Conservation (phyloP, 257 asterid species). For the Solanum habrochaites region DNA sequence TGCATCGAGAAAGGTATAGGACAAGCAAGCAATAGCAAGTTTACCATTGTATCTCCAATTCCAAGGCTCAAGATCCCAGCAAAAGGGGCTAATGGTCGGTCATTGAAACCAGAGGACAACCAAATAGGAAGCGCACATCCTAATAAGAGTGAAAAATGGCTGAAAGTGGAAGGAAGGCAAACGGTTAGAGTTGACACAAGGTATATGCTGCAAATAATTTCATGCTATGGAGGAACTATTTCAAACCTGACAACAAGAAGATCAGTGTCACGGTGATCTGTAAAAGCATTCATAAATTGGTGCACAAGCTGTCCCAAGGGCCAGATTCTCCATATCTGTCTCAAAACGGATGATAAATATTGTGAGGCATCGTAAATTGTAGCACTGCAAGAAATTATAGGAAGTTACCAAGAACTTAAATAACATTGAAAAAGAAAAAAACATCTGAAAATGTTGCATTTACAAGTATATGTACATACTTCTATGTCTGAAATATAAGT, state of each 20-base stretch:
- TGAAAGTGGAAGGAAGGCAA: conserved; percentile 15
- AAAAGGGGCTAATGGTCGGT: conserved; percentile 91
- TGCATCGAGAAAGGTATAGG: neutral
- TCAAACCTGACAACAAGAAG: conserved; percentile 82
- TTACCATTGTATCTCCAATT: conserved; percentile 98
- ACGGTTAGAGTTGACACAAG: conserved; percentile 1
- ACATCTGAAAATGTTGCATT: neutral
- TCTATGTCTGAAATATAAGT: neutral
- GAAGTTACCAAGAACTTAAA: neutral
- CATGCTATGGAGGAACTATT: neutral
- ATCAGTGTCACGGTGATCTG: conserved; percentile 99
- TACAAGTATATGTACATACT: neutral
- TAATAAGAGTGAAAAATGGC: conserved; percentile 89
- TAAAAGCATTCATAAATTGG: conserved; percentile 94
- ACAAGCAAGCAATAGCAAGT: neutral
- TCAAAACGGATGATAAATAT: neutral
- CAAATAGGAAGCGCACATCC: conserved; percentile 97
- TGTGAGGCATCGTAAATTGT: neutral
- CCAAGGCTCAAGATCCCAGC: conserved; percentile 99
- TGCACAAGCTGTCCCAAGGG: conserved; percentile 79
- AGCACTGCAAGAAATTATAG: neutral
- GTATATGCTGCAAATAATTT: neutral
- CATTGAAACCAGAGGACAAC: conserved; percentile 73
- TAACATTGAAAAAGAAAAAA: neutral
- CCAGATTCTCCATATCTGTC: conserved; percentile 92